Evolutionary conservation across 1,139 yeast species (phyloP), one percentile per base, ranked within the genome.

Genomic region (Debaryomycetaceae sp.): DNA sequence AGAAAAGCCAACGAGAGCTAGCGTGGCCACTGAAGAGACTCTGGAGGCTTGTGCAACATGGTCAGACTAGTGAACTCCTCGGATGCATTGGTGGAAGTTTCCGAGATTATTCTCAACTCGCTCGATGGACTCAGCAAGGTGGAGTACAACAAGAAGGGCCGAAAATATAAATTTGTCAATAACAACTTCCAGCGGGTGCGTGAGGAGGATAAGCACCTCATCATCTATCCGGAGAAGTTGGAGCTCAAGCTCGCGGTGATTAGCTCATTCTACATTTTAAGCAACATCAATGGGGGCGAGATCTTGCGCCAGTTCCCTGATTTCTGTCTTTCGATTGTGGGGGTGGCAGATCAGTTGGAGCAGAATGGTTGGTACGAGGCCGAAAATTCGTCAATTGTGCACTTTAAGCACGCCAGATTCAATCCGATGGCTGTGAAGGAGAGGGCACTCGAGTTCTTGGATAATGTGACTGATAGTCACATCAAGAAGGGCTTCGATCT

Each of bases 341-440:
- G 80, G 9, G 72, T 76, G 3, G 81, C 84, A 5, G 60, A 75
- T 43, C 71, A 72, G 47, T 63, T 79, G 40, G 84, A 79, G 52
- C 49, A 58, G 24, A 71, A 77, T 45, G 61, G 63, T 45, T 79
- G 83, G 84, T 76, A 70, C 46, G 81, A 76, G 46, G 67, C 65
- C 41, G 78, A 74, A 45, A 68, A 70, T 47, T 70, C 74, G n/a
- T 65, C 74, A 42, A 75, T 78, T 24, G 65, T 72, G 23, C 63
- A 68, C 42, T 55, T 66, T 46, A 65, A 63, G 24, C 65, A 66
- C 40, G 62, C 73, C 36, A 59, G 60, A 27, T 65, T 63, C 46
- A 62, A 70, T 40, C 72, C 64, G 1, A 49, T 58, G 40, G 59
- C 53, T 3, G 53, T 55, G 24, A 55, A 59, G 40, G 57, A 55